These are phyloP conservation scores for Platismatia glauca DNA, from an alignment of 495 filamentous ascomycete genomes.

Conservation along the genomic window DNA sequence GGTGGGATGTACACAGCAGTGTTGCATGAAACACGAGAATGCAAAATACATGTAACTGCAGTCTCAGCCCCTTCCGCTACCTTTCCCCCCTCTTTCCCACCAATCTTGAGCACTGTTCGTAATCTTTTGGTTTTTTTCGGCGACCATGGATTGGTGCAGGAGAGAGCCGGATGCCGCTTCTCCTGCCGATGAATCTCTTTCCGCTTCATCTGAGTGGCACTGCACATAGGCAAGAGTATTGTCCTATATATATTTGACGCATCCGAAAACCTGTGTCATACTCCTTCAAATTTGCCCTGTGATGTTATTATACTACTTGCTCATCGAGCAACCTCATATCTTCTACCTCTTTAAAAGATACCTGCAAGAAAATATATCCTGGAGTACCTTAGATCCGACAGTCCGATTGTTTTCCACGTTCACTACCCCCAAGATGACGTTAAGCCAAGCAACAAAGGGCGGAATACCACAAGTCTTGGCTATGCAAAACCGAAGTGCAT, in stretches of 20 bases:
- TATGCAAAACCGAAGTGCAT: not conserved
- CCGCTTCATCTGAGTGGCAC: not conserved
- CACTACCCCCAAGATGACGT: not conserved
- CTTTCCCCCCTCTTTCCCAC: not conserved
- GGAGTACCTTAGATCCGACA: not conserved
- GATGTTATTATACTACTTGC: too few relatives aligned
- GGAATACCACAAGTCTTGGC: not conserved
- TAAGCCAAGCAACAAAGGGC: not conserved
- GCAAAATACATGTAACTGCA: not conserved
- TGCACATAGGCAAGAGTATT: not conserved
- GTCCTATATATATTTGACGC: not conserved
- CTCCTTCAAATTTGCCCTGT: not conserved
- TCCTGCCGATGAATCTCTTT: not conserved
- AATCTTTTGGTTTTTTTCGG: not conserved
- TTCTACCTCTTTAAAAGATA: not conserved
- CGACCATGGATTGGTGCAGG: not conserved
- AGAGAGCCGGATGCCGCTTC: not conserved
- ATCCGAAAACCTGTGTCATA: not conserved
- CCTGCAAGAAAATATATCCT: not conserved
- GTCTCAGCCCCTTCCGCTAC: not conserved
- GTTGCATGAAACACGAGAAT: not conserved
- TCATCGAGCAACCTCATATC: not conserved
- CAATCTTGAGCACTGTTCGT: not conserved
- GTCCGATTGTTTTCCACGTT: not conserved
- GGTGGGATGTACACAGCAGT: not conserved